Evolutionary conservation across 139 green algal genomes (phyloP), one percentile per base, ranked within the genome.

Genomic region (Chlorella sp.): DNA sequence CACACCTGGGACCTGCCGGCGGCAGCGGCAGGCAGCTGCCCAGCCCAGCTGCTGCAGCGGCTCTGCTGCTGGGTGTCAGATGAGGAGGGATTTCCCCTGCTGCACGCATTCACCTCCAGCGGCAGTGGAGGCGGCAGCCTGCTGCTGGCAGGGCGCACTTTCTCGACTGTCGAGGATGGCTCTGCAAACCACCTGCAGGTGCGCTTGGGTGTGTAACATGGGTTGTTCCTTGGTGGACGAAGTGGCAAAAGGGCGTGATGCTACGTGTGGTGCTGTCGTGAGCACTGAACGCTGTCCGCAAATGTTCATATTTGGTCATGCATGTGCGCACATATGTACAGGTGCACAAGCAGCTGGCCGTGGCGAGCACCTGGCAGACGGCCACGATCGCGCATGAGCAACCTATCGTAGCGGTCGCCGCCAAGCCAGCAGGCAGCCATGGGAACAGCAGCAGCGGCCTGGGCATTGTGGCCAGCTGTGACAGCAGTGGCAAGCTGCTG

Each of bases 1-100:
- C 84, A 88, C 69, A 55, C 34, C 25, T 88, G 84, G 84, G 64
- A 85, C 9, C 7, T 71, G 36, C 76, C 57, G 0, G 47, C 41
- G 17, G 73, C 39, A 47, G 51, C 32, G 21, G 74, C 41, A 12
- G 55, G 20, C 47, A n/a, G 28, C 23, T 20, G 28, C 47, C 55
- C 68, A 25, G 30, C 44, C n/a, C 44, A 39, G 73, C 32, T 72
- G 26, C 76, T 73, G 57, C 76, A 57, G 36, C 76, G 60, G 15
- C 57, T 82, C 38, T 60, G 57, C 76, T 82, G 76, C 57, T 82
- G 76, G 76, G 76, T 82, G 36, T 73, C 76, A 23, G 76, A 71
- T 32, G 76, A 82, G 60, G 60, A 56, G 25, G 76, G 60, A 17
- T 82, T 73, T 38, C 76, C 76, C 16, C 25, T 73, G 36, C 57